Conservation (phyloP, 1,284 basidiomycete species). For the Apiotrichum domesticum region DNA sequence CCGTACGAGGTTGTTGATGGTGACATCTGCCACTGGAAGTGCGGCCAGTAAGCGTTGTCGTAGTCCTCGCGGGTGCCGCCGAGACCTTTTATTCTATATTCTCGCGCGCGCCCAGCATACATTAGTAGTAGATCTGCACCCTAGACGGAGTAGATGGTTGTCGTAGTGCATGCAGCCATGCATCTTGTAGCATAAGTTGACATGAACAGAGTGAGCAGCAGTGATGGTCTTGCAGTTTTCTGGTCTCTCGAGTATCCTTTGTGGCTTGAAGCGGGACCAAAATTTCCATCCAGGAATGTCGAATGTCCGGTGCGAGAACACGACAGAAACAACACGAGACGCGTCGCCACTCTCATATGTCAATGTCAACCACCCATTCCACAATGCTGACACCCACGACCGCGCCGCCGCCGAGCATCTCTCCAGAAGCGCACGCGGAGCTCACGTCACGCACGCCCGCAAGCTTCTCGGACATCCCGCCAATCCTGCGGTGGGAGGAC, state of each 20-base stretch:
- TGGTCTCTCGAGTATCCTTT: too few species aligned
- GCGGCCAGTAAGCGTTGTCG: slow-evolving; percentile 15
- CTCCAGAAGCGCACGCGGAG: slow-evolving; percentile 61
- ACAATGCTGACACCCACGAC: slow-evolving; percentile 23
- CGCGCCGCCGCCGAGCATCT: slow-evolving; percentile 47
- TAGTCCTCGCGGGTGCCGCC: too few species aligned
- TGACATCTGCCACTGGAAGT: slow-evolving; percentile 48
- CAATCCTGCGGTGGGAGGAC: slow-evolving; percentile 66
- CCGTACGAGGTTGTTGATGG: slow-evolving; percentile 57
- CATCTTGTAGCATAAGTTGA: slow-evolving; percentile 1
- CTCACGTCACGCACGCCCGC: slow-evolving; percentile 68
- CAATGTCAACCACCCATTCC: background rate
- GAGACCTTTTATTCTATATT: too few species aligned
- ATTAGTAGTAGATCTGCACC: slow-evolving; percentile 2
- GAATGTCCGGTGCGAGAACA: too few species aligned
- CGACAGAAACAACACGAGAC: background rate
- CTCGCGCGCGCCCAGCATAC: background rate
- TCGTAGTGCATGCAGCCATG: slow-evolving; percentile 6
- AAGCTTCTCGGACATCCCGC: slow-evolving; percentile 73
- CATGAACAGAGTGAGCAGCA: background rate
- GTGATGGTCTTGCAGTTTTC: background rate
- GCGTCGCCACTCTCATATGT: background rate
- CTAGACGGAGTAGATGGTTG: slow-evolving; percentile 1
- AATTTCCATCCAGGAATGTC: background rate
- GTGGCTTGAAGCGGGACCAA: background rate